Evolutionary conservation across 78 protist species (phyloP), one percentile per base, ranked within the genome.

Genomic region (Dictyostelium intermedium): DNA sequence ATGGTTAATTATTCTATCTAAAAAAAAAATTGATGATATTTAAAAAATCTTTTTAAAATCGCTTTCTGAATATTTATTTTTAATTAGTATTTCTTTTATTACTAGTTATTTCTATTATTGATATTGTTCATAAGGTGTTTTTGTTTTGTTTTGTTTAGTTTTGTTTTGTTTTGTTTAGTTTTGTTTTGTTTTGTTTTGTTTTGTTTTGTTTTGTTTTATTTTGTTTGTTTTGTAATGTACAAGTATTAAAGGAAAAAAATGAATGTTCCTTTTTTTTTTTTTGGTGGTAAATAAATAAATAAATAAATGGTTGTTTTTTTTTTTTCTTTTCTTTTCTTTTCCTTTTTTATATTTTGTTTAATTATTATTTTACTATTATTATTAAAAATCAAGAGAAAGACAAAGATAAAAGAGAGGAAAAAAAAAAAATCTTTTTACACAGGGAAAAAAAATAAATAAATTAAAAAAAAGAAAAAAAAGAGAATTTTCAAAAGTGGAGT

Each of bases 41-140:
- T 76, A 76, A 76, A 76, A 41, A 76, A 76, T 39, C 82, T 63
- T 25, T 63, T 63, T 63, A 63, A 63, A 63, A 63, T 63, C 73
- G 73, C 32, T 63, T 63, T 63, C 73, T 60, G 5, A 23, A 60
- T 37, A 18, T 25, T 16, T 6, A 73, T n/a, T 16, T 37, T 20
- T 74, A n/a, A 74, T 74, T 37, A 74, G 35, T 37, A 23, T 35
- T 76, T 20, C 1, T 5, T 10, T 63, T 37, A 9, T 39, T 32
- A 23, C 18, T 37, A 74, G n/a, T 4, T n/a, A 66, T 66, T 32
- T 9, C 8, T 66, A 27, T 66, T 66, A 66, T 10, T 8, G 30
- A 10, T 66, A 66, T 66, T 66, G 11, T 20, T 9, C 9, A 41
- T 41, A 41, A 41, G 2, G 45, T 41, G 45, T 41, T 5, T 5